Evolutionary conservation across 306 rosid species (phyloP), one percentile per base, ranked within the genome.

Genomic region (Styphnolobium japonicum): DNA sequence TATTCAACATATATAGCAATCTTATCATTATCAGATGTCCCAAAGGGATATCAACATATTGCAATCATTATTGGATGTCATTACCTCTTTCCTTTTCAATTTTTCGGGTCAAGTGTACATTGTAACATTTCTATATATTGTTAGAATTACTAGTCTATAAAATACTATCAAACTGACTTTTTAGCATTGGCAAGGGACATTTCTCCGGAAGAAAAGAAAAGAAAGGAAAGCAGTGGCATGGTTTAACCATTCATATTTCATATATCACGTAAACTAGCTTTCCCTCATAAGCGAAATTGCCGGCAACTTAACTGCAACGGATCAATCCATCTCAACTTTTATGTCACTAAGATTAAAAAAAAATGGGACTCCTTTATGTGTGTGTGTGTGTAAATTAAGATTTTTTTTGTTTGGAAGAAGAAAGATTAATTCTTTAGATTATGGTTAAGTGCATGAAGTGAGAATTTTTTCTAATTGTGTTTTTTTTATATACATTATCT

Each of bases 61-160:
- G 71, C 81, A 51, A 51, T 52, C 16, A 10, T 76, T 75, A 45
- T 4, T 71, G 7, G 43, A 46, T 80, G 15, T 58, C 68, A 77
- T 7, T 34, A 33, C 34, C 52, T 22, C 69, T 23, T 58, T 33
- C 53, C 33, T 10, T 51, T 12, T 18, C 6, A 60, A 31, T 40
- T 25, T 56, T 74, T 46, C 25, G 27, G 58, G 37, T 80, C 71
- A 69, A 55, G 43, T 75, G 87, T 70, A 84, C 76, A 84, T 70
- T 76, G 46, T 71, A 80, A 49, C 19, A 71, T 46, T 15, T 29
- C 43, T 22, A 64, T 77, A 71, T 23, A 21, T 57, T 73, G 71
- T 71, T 76, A 64, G 85, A 27, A 40, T 37, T 64, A 12, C 40
- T 15, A 9, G 46, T 51, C 27, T 39, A 65, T 51, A 68, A 68